Evolutionary conservation across 208 protist species (phyloP).

Genomic region (Strigomonas oncopelti): DNA sequence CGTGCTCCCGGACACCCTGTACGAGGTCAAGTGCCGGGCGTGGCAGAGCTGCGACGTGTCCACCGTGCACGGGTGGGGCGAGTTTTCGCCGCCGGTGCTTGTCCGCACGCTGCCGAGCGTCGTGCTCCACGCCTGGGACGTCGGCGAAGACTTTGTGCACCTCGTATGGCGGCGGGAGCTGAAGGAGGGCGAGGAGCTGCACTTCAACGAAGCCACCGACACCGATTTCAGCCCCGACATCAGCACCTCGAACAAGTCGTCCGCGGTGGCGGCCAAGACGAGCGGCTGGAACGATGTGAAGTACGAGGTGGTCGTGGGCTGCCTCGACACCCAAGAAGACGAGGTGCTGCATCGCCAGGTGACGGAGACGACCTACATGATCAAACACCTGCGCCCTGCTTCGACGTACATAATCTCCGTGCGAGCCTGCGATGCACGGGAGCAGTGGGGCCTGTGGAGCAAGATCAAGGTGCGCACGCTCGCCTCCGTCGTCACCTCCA

Average conservation of each 20-base stretch:
- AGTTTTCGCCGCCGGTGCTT: slow-evolving; percentile 63
- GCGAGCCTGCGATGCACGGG: slow-evolving; percentile 76
- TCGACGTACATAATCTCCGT: slow-evolving; percentile 86
- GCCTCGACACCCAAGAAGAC: slow-evolving; percentile 76
- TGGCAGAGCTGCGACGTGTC: slow-evolving; percentile 74
- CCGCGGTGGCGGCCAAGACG: background rate
- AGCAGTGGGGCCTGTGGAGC: slow-evolving; percentile 87
- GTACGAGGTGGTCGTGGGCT: slow-evolving; percentile 88
- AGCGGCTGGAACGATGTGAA: slow-evolving; percentile 62
- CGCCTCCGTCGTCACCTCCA: slow-evolving; percentile 60
- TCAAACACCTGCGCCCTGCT: slow-evolving; percentile 74
- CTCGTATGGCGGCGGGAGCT: slow-evolving; percentile 74
- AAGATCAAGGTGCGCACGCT: slow-evolving; percentile 74
- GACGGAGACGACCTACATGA: slow-evolving; percentile 80
- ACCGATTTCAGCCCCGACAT: background rate
- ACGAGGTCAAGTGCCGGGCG: slow-evolving; percentile 69
- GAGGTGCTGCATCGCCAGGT: slow-evolving; percentile 72
- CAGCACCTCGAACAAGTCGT: background rate
- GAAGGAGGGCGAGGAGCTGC: slow-evolving; percentile 14
- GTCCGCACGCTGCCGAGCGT: slow-evolving; percentile 73
- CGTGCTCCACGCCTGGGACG: slow-evolving; percentile 68
- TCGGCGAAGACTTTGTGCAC: slow-evolving; percentile 88
- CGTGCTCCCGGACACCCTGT: slow-evolving; percentile 65
- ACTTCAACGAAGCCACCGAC: background rate
- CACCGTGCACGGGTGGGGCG: slow-evolving; percentile 77